phyloP scores from a whole-genome alignment of 1,139 yeast species.

The Pichia sp. region DNA sequence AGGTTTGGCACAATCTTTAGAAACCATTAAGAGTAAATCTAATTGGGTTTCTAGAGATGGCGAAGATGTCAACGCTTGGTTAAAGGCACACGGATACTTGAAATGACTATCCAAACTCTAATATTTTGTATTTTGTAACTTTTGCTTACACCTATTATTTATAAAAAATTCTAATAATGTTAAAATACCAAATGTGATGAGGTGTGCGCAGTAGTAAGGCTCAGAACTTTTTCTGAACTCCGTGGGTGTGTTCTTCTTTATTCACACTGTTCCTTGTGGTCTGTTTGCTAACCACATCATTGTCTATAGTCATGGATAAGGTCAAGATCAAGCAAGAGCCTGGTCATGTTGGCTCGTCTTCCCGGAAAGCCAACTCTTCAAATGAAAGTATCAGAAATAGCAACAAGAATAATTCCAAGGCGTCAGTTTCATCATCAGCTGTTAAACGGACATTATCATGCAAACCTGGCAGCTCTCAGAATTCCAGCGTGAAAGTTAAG shows the following conservation, averaged over 20 bases:
- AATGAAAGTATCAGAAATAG: not conserved
- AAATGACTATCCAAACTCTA: slow-evolving; percentile 12
- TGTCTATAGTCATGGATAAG: slow-evolving; percentile 9
- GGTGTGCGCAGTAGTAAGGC: not conserved
- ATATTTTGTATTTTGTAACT: not conserved
- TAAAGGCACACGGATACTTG: slow-evolving; percentile 25
- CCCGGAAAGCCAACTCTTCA: slow-evolving; percentile 1
- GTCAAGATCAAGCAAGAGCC: slow-evolving; percentile 17
- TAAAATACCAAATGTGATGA: too few relatives aligned
- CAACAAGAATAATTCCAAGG: not conserved
- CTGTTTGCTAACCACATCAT: too few relatives aligned
- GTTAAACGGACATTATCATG: too few relatives aligned
- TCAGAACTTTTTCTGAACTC: too few relatives aligned
- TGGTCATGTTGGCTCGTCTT: not conserved
- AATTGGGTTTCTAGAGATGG: slow-evolving; percentile 44
- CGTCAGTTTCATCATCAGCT: not conserved
- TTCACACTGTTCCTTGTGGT: too few relatives aligned
- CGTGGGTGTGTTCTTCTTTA: too few relatives aligned
- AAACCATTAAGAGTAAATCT: slow-evolving; percentile 49
- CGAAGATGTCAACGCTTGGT: slow-evolving; percentile 32
- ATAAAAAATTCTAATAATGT: not conserved
- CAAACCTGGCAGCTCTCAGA: too few relatives aligned
- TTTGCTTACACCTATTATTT: not conserved
- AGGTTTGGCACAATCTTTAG: slow-evolving; percentile 56
- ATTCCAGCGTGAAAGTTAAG: too few relatives aligned